phyloP scores from a whole-genome alignment of 805 yeast genomes.

The Cyberlindnera sargentensis region DNA sequence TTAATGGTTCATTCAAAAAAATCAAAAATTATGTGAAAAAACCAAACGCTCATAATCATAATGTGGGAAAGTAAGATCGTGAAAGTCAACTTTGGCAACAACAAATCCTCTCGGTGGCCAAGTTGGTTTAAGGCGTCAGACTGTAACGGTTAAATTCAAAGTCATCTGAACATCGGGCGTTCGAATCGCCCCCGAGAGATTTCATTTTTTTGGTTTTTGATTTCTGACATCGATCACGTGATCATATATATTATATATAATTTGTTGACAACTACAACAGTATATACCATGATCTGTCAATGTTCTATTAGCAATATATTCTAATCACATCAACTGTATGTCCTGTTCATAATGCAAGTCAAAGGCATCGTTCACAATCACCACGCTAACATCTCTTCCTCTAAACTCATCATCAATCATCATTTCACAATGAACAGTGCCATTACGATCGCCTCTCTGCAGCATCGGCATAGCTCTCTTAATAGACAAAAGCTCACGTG shows the following conservation, averaged over 20 bases:
- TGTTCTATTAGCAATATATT: not conserved
- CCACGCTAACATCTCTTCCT: slow-evolving; percentile 39
- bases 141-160: slow-evolving; percentile 28
- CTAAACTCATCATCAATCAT: slow-evolving; percentile 41
- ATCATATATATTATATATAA: no score
- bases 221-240: no score
- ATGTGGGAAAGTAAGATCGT: not conserved
- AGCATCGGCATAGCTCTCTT: slow-evolving; percentile 68
- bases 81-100: not conserved
- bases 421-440: slow-evolving; percentile 33
- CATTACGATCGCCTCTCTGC: slow-evolving; percentile 20
- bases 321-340: slow-evolving; percentile 5
- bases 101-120: slow-evolving; percentile 33
- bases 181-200: slow-evolving; percentile 46
- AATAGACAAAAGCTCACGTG: slow-evolving; percentile 51
- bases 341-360: slow-evolving; percentile 39
- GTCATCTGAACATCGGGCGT: slow-evolving; percentile 44
- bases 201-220: slow-evolving; percentile 2
- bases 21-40: no score
- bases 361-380: slow-evolving; percentile 61
- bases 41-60: not conserved
- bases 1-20: no score
- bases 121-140: slow-evolving; percentile 41
- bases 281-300: no score
- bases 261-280: no score